Evolutionary conservation across 148 eudicot species (phyloP).

Genomic region (Silene latifolia): DNA sequence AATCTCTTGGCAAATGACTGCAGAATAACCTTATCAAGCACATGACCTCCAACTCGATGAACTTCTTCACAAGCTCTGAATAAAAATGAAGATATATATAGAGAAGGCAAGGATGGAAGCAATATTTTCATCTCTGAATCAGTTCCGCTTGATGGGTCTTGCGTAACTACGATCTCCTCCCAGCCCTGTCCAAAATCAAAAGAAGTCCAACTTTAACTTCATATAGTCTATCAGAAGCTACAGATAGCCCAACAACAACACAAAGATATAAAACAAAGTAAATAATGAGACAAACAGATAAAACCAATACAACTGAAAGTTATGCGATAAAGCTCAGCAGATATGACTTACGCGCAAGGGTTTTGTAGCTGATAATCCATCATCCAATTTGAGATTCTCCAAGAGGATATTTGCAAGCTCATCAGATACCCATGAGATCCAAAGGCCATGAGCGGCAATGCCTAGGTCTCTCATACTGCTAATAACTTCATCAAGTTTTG

Average conservation of each 20-base stretch:
- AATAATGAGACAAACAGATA: not conserved
- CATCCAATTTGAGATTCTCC: conserved; percentile 57
- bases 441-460: conserved; percentile 67
- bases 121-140: conserved; percentile 80
- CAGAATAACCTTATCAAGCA: conserved; percentile 75
- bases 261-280: not conserved
- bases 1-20: conserved; percentile 65
- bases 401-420: conserved; percentile 63
- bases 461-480: conserved; percentile 64
- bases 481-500: conserved; percentile 72
- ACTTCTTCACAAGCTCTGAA: conserved; percentile 91
- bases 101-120: conserved; percentile 90
- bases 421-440: conserved; percentile 90
- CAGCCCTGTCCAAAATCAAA: conserved; percentile 61
- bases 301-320: not conserved
- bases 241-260: not conserved
- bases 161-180: conserved; percentile 92
- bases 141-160: conserved; percentile 64
- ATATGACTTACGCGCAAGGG: conserved; percentile 64
- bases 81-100: conserved; percentile 74
- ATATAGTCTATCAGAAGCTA: not conserved
- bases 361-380: conserved; percentile 60
- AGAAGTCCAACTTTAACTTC: not conserved
- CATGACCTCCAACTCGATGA: conserved; percentile 93
- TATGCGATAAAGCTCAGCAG: not conserved